A percentile compares a stretch with the other conserved stretches of the same genome.
phyloP scores from a whole-genome alignment of 129 eudicot genomes.

The Chrysanthemum seticuspe region DNA sequence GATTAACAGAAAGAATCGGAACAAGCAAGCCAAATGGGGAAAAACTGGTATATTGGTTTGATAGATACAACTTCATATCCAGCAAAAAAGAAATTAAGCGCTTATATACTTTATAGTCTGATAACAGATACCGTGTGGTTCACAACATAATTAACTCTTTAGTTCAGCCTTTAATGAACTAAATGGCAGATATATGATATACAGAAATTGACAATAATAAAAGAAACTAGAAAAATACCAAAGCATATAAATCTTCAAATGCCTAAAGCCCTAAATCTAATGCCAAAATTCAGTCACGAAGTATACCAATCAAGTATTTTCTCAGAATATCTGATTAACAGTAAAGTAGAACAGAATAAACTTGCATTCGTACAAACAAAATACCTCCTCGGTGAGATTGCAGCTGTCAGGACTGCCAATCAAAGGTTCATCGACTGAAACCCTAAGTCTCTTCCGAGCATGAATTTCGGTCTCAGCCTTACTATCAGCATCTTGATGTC shows the following conservation, averaged over 20 bases:
- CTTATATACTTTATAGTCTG: not conserved
- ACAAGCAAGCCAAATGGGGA: not conserved
- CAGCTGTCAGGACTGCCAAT: constrained; percentile 32
- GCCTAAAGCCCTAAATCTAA: constrained; percentile 1
- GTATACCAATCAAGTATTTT: not conserved
- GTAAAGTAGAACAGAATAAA: not conserved
- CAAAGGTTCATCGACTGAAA: constrained; percentile 22
- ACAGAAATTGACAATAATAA: not conserved
- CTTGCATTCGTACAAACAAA: constrained; percentile 12
- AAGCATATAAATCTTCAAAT: not conserved
- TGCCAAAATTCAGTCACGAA: not conserved
- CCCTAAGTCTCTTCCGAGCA: constrained; percentile 56
- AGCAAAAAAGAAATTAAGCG: not conserved
- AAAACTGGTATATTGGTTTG: not conserved
- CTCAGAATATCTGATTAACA: not conserved
- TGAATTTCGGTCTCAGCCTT: constrained; percentile 26
- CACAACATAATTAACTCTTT: not conserved
- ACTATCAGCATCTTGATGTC: constrained; percentile 20
- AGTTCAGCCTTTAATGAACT: not conserved
- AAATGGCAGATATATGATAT: not conserved
- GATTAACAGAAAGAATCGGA: not conserved
- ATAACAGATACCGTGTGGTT: not conserved
- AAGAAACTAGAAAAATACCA: not conserved
- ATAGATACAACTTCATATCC: not conserved
- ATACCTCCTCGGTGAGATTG: constrained; percentile 32